These are phyloP conservation scores for Xylariaceae sp. DNA, from an alignment of 2,329 filamentous ascomycete species.

Conservation along the genomic window DNA sequence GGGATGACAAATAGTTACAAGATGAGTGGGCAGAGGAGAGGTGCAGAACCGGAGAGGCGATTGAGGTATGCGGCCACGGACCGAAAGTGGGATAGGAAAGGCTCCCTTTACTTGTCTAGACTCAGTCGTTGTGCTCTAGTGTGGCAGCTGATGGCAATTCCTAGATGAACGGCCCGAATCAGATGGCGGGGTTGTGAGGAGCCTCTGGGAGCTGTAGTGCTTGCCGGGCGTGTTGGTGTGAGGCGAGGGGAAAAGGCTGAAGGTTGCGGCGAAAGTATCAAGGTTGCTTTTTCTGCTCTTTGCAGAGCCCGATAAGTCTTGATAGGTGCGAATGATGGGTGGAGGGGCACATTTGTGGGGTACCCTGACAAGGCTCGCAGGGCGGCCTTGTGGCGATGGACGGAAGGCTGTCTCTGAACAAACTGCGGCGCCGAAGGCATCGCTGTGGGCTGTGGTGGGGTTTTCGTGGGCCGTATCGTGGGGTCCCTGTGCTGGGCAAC, in stretches of 20 bases:
- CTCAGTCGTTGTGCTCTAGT: background rate
- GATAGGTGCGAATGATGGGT: slow-evolving; percentile 7
- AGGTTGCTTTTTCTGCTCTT: background rate
- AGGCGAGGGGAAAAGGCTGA: slow-evolving; percentile 23
- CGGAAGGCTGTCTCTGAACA: no score
- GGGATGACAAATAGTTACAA: slow-evolving; percentile 11
- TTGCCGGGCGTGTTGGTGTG: no score
- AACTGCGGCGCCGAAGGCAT: no score
- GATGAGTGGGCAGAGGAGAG: background rate
- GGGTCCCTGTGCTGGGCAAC: no score
- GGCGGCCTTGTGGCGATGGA: no score
- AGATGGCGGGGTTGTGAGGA: background rate
- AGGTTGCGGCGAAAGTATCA: background rate
- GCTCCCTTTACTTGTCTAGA: background rate
- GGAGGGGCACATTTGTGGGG: slow-evolving; percentile 8
- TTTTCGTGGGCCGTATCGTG: no score
- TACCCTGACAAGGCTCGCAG: slow-evolving; percentile 1
- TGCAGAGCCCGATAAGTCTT: no score
- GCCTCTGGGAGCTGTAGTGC: background rate
- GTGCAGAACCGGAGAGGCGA: background rate
- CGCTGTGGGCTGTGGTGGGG: no score
- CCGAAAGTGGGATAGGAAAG: background rate
- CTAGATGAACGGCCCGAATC: background rate
- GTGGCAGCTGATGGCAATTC: background rate
- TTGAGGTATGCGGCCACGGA: background rate